A percentile compares a stretch with the other conserved stretches of the same genome.
Evolutionary conservation across 2,329 filamentous ascomycete species (phyloP).

Genomic region (Colletotrichum shisoi): DNA sequence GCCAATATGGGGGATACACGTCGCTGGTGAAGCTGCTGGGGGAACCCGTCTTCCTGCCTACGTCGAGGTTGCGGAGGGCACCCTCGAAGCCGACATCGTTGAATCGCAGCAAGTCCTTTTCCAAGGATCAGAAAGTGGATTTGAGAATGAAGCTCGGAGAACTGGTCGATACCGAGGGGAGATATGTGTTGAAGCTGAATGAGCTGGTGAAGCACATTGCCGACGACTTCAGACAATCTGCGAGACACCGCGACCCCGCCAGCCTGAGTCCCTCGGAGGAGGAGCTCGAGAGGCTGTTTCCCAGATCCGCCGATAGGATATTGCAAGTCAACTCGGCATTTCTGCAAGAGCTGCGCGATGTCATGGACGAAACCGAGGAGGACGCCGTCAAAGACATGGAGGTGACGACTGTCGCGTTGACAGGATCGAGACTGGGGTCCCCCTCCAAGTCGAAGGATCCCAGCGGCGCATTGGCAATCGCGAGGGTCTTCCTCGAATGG

Average conservation of each 20-base stretch:
- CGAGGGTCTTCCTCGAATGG: constrained; percentile 85
- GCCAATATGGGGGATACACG: constrained; percentile 80
- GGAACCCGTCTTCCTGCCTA: constrained; percentile 85
- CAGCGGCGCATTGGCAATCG: constrained; percentile 79
- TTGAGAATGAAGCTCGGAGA: constrained; percentile 89
- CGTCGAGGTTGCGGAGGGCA: constrained; percentile 81
- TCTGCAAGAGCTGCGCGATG: constrained; percentile 74
- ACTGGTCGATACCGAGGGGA: constrained; percentile 89
- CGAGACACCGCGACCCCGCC: constrained; percentile 63
- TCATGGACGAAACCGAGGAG: constrained; percentile 85
- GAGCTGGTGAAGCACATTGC: constrained; percentile 84
- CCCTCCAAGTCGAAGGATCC: constrained; percentile 68
- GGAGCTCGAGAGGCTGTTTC: constrained; percentile 80
- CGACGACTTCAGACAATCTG: constrained; percentile 77
- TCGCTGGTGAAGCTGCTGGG: constrained; percentile 81
- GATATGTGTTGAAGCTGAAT: constrained; percentile 87
- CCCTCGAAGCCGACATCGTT: constrained; percentile 85
- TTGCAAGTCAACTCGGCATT: constrained; percentile 83
- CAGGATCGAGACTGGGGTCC: constrained; percentile 55
- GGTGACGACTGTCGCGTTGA: constrained; percentile 54
- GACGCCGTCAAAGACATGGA: constrained; percentile 81
- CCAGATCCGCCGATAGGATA: constrained; percentile 80
- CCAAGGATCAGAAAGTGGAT: constrained; percentile 81
- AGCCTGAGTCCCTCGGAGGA: constrained; percentile 76
- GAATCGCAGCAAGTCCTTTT: constrained; percentile 79